Evolutionary conservation across 768 basidiomycete genomes (phyloP).

Genomic region (Leccinum ochraceum): DNA sequence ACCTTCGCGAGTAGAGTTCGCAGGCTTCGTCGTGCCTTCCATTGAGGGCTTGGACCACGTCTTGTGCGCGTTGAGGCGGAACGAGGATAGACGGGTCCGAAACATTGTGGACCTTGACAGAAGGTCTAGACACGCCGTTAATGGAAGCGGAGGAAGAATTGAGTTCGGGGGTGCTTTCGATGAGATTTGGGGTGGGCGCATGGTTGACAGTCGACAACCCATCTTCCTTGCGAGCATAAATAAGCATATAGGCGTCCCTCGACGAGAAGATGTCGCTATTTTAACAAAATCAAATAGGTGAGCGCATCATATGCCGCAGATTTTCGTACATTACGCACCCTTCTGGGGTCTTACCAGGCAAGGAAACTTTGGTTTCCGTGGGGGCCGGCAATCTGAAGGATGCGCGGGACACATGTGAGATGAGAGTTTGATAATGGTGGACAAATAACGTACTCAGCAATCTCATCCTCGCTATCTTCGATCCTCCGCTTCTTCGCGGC

Average conservation of each 20-base stretch:
- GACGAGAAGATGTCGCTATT: constrained; percentile 58
- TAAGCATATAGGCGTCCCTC: constrained; percentile 93
- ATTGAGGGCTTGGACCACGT: constrained; percentile 58
- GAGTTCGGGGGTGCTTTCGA: constrained; percentile 18
- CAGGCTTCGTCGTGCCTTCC: constrained; percentile 54
- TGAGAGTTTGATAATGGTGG: constrained; percentile 21
- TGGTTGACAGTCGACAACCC: constrained; percentile 13
- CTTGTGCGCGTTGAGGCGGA: constrained; percentile 57
- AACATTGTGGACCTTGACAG: constrained; percentile 8
- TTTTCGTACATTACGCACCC: constrained; percentile 77
- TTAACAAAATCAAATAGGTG: constrained; percentile 21
- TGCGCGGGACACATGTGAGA: constrained; percentile 9
- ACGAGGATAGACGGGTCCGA: constrained; percentile 28
- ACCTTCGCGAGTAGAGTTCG: constrained; percentile 49
- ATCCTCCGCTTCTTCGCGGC: constrained; percentile 52
- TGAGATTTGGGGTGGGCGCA: constrained; percentile 18
- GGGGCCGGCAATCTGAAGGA: constrained; percentile 24
- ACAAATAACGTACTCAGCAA: constrained; percentile 29
- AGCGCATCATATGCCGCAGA: constrained; percentile 48
- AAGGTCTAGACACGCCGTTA: constrained; percentile 23
- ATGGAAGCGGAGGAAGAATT: constrained; percentile 16
- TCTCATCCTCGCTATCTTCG: constrained; percentile 61
- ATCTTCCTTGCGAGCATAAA: constrained; percentile 63
- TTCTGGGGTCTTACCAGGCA: constrained; percentile 40
- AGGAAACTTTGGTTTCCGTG: constrained; percentile 23